Evolutionary conservation across 805 yeast species (phyloP).

Genomic region (Lipomyces anomalus): DNA sequence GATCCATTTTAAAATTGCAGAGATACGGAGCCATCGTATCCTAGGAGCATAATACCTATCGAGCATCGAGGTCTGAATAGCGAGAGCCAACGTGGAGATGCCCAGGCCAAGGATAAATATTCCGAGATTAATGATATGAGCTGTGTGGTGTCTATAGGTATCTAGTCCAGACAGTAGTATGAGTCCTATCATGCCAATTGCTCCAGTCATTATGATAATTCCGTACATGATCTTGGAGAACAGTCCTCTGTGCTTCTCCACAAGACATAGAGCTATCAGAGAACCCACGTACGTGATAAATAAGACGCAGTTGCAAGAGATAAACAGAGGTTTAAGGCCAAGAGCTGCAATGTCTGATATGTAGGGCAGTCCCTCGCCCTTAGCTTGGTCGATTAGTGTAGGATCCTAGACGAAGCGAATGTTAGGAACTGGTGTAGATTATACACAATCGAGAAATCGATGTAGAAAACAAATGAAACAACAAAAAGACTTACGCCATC

Average conservation of each 20-base stretch:
- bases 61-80: conserved; percentile 40
- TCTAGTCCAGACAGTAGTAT: conserved; percentile 69
- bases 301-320: conserved; percentile 53
- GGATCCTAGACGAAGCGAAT: conserved; percentile 24
- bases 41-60: conserved; percentile 38
- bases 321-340: conserved; percentile 75
- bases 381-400: conserved; percentile 6
- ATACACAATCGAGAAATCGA: neutral
- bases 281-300: neutral
- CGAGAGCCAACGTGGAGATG: conserved; percentile 43
- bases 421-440: conserved; percentile 5
- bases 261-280: neutral
- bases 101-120: conserved; percentile 67
- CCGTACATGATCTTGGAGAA: conserved; percentile 35
- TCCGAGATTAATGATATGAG: conserved; percentile 58
- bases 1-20: conserved; percentile 46
- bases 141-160: conserved; percentile 50
- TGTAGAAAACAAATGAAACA: neutral
- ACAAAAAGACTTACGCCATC: conserved; percentile 47
- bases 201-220: conserved; percentile 44
- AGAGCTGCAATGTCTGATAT: conserved; percentile 88
- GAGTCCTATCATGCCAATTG: conserved; percentile 65
- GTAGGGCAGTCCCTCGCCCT: conserved; percentile 49
- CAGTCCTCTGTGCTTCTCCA: neutral
- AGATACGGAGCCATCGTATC: conserved; percentile 35